Conservation (phyloP, 2,329 filamentous ascomycete genomes). For the Periconia sp. region DNA sequence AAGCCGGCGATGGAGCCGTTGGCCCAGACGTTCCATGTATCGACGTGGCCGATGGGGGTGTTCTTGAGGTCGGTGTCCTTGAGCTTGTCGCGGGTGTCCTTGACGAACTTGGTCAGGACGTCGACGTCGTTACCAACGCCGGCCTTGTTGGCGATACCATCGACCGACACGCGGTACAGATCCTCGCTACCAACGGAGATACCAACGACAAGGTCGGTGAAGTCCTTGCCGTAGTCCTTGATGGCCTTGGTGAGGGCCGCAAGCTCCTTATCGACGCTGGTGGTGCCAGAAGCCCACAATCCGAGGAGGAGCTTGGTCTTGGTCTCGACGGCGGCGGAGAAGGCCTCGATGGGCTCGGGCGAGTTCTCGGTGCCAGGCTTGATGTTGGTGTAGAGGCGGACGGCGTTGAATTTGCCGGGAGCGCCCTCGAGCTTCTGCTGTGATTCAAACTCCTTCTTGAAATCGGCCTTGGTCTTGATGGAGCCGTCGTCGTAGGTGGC, state of each 20-base stretch:
- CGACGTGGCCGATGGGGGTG: constrained; percentile 48
- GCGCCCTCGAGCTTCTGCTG: constrained; percentile 65
- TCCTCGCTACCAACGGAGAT: constrained; percentile 44
- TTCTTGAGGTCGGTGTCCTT: constrained; percentile 60
- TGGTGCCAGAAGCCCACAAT: constrained; percentile 57
- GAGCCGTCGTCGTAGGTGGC: constrained; percentile 29
- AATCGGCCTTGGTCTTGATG: constrained; percentile 64
- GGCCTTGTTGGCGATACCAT: constrained; percentile 63
- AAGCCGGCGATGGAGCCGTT: constrained; percentile 39
- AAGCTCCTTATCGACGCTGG: constrained; percentile 38
- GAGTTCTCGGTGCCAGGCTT: constrained; percentile 66
- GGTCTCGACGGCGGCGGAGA: constrained; percentile 38
- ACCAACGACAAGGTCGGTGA: constrained; percentile 51
- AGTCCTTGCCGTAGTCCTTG: constrained; percentile 45
- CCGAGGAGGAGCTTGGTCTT: constrained; percentile 41
- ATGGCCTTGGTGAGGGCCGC: constrained; percentile 35
- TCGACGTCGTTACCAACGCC: constrained; percentile 64
- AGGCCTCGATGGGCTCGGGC: constrained; percentile 55
- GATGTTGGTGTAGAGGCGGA: constrained; percentile 72
- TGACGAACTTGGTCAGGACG: constrained; percentile 62
- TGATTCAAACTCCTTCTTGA: constrained; percentile 68
- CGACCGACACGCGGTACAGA: constrained; percentile 71
- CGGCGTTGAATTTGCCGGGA: constrained; percentile 65
- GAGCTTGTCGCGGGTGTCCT: constrained; percentile 51
- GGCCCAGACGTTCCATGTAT: constrained; percentile 41